phyloP scores from a whole-genome alignment of 192 early-diverging fungal species.

The Podila minutissima region DNA sequence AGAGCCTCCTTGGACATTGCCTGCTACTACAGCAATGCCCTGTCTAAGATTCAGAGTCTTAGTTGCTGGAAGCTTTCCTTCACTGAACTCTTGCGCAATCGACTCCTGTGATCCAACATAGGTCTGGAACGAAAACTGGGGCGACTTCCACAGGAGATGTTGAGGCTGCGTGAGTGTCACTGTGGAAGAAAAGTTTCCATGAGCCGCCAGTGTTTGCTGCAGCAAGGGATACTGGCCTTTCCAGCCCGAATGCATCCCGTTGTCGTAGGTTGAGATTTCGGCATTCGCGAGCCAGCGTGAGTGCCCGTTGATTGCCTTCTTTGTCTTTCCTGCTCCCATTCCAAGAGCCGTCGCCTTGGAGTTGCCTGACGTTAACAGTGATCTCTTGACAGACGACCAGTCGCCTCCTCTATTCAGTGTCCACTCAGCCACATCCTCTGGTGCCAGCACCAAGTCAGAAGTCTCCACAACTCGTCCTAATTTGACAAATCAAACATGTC shows the following conservation, averaged over 20 bases:
- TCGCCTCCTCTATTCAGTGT: constrained; percentile 52
- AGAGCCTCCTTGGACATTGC: constrained; percentile 33
- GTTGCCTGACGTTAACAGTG: constrained; percentile 15
- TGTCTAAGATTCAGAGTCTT: constrained; percentile 55
- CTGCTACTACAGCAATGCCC: constrained; percentile 53
- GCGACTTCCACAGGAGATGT: constrained; percentile 56
- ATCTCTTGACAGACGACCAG: constrained; percentile 58
- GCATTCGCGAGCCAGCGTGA: constrained; percentile 59
- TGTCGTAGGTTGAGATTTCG: constrained; percentile 64
- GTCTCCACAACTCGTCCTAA: constrained; percentile 54
- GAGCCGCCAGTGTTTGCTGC: constrained; percentile 39
- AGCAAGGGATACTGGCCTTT: constrained; percentile 49
- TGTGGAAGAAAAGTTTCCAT: constrained; percentile 18
- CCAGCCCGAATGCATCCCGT: constrained; percentile 47
- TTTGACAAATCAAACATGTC: background rate
- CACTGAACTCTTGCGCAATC: constrained; percentile 35
- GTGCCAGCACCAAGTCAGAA: constrained; percentile 58
- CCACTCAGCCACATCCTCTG: constrained; percentile 71
- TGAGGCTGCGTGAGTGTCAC: constrained; percentile 49
- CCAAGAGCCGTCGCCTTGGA: background rate
- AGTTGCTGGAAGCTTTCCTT: constrained; percentile 52
- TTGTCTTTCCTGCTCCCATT: background rate
- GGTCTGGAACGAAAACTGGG: constrained; percentile 62
- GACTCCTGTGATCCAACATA: constrained; percentile 45
- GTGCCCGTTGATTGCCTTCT: constrained; percentile 11